Percentiles rank a stretch among this genome's conserved stretches.
These are phyloP conservation scores for Insectozyma bohioensis DNA, from an alignment of 1,139 yeast genomes.

Conservation along the genomic window DNA sequence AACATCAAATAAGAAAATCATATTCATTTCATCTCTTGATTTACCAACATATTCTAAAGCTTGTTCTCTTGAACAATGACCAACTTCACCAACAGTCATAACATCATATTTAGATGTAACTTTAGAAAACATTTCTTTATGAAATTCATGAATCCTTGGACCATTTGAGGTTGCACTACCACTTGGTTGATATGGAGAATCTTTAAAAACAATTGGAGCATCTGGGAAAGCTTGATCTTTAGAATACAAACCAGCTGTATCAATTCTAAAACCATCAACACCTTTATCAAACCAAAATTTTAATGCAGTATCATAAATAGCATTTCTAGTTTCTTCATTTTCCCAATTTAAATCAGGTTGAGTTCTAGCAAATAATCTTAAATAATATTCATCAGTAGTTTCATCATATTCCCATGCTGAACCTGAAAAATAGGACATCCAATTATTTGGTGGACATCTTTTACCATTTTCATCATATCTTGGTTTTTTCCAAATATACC, in stretches of 20 bases:
- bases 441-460: constrained; percentile 56
- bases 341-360: constrained; percentile 68
- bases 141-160: constrained; percentile 57
- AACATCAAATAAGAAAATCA: constrained; percentile 51
- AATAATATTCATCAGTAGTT: constrained; percentile 50
- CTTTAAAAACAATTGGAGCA: constrained; percentile 47
- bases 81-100: constrained; percentile 60
- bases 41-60: constrained; percentile 51
- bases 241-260: constrained; percentile 53
- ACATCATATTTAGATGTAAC: constrained; percentile 50
- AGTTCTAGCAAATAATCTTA: constrained; percentile 49
- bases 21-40: constrained; percentile 47
- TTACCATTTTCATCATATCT: constrained; percentile 45
- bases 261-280: constrained; percentile 59
- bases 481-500: constrained; percentile 60
- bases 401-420: constrained; percentile 60
- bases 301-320: constrained; percentile 50
- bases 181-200: constrained; percentile 40
- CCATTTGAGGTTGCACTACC: constrained; percentile 38
- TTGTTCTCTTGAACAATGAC: constrained; percentile 40
- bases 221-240: constrained; percentile 49
- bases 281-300: constrained; percentile 57
- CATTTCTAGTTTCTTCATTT: constrained; percentile 48
- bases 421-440: constrained; percentile 53
- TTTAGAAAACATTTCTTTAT: constrained; percentile 49